Evolutionary conservation across 805 yeast genomes (phyloP), one percentile per base, ranked within the genome.

Genomic region (Ogataea parapolymorpha): DNA sequence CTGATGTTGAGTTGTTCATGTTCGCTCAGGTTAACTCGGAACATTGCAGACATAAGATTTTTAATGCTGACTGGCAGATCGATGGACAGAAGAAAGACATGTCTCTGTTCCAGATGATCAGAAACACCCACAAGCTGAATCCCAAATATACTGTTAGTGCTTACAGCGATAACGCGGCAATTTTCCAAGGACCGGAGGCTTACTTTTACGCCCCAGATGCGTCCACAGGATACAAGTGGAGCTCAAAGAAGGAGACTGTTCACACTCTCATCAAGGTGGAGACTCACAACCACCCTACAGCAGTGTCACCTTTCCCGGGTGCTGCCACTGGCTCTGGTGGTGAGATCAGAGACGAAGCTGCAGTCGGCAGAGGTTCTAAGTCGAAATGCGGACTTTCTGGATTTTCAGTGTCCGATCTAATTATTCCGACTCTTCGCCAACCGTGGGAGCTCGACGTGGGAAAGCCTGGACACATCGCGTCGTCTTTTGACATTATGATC

Each of bases 301-400:
- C 99, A 1, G 97, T 93, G 5, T 91, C 98, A 17, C 99, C 99
- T 29, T 93, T 88, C 68, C 90, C 99, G 3, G 99, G 99, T 65
- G 99, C 99, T 24, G 95, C 99, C 31, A 93, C 99, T 11, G 99
- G 99, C 49, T 90, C 98, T 9, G 99, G 99, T 64, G 99, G 99
- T 71, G 99, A 93, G 68, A 93, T 93, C 58, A 86, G 99, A 75
- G 99, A 93, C 66, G 99, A 93, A 70, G 99, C 97, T 69, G 99
- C 99, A 23, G 96, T 93, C 18, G 99, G 99, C 49, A 80, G 97
- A 64, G 99, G 99, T 33, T 91, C 98, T 18, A 88, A 88, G 65
- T 79, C 98, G 32, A 91, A 93, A 68, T 95, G 97, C 59, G 99
- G 99, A 41, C 72, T 93, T 47, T 74, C 95, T 30, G 99, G 99